Evolutionary conservation across 2,329 filamentous ascomycete species (phyloP), one percentile per base, ranked within the genome.

Genomic region (Talaromyces sp.): DNA sequence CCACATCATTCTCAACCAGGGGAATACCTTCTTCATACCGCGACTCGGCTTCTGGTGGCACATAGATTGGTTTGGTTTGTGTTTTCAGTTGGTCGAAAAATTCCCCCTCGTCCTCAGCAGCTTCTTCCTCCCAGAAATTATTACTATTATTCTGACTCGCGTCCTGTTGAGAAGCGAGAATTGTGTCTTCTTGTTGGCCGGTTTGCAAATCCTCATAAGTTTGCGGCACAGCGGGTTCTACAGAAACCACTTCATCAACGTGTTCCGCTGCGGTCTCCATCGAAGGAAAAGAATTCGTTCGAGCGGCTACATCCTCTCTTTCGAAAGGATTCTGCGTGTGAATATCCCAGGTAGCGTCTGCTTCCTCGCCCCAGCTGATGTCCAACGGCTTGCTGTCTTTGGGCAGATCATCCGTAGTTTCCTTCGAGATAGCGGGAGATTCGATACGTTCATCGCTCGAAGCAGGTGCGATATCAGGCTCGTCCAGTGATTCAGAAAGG

Each of bases 1-100:
- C n/a, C 13, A 43, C 39, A 7, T 59, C 59, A 74, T 80, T 70
- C 87, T 86, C 66, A 45, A 80, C 65, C 43, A 92, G 76, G 1
- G 89, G 89, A 4, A 92, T 66, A 0, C 89, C 89, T 77, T 92
- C 90, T 65, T 90, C 89, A 68, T 84, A 92, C 52, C 89, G 85
- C 27, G 85, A 84, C 31, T 89, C 85, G 1, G 78, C 73, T 57
- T 81, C 79, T 13, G 73, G 72, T 15, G 74, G 74, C 11, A 69
- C 69, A 54, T 75, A 78, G 35, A 75, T 79, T 45, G 72, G 78
- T 56, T 75, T 80, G 37, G 74, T 79, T 70, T 77, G 77, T 15
- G 72, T 75, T 66, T 76, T 78, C 47, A 79, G 77, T 62, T 87
- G 82, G 56, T 77, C 80, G 71, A 90, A 91, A 69, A 92, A 91